Conservation (phyloP, 192 early-diverging fungal species). For the Coemansia sp. region DNA sequence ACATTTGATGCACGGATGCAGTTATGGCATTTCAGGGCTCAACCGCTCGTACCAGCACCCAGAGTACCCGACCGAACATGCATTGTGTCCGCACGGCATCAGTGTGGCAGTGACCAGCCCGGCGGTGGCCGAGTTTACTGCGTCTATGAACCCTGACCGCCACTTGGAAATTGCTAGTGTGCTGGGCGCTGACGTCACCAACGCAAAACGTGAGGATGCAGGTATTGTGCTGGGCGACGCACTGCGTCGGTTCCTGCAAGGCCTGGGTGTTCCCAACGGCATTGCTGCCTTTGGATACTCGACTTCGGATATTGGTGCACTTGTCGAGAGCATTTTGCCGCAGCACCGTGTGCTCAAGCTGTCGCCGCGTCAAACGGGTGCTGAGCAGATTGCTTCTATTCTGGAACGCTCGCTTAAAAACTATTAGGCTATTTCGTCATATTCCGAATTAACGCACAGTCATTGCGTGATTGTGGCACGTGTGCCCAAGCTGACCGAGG, state of each 20-base stretch:
- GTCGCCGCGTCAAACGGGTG: conserved; percentile 62
- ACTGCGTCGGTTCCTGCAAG: conserved; percentile 71
- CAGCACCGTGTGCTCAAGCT: conserved; percentile 92
- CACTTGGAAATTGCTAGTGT: conserved; percentile 79
- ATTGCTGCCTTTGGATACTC: conserved; percentile 74
- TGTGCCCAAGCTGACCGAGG: no score
- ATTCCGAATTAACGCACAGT: no score
- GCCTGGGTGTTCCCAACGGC: conserved; percentile 81
- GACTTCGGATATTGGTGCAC: conserved; percentile 62
- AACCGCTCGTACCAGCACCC: conserved; percentile 81
- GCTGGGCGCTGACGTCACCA: conserved; percentile 69
- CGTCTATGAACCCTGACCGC: conserved; percentile 76
- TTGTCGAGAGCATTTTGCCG: conserved; percentile 85
- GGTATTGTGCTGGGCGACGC: conserved; percentile 76
- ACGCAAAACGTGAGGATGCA: conserved; percentile 66
- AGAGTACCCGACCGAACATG: conserved; percentile 74
- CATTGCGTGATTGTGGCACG: no score
- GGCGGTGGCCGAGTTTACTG: conserved; percentile 85
- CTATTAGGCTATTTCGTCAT: conserved; percentile 17
- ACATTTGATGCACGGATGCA: conserved; percentile 82
- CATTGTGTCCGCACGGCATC: conserved; percentile 75
- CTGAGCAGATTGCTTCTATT: conserved; percentile 45
- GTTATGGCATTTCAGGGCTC: conserved; percentile 83
- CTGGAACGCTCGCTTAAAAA: conserved; percentile 51
- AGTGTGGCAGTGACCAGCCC: conserved; percentile 91